Conservation (phyloP, 2,329 filamentous ascomycete species). For the Aspergillus glaucus region DNA sequence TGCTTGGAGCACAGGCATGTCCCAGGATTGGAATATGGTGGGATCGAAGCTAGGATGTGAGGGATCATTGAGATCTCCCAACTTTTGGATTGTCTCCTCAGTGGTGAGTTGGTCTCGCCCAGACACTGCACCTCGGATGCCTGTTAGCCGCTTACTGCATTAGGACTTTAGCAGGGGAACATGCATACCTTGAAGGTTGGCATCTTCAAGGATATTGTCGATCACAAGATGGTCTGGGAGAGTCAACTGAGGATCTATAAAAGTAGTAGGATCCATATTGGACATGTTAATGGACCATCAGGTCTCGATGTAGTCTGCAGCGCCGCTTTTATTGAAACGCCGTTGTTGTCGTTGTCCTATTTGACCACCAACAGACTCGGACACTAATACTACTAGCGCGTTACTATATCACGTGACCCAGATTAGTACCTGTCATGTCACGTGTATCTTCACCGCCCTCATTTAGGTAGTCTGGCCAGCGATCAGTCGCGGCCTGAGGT, state of each 20-base stretch:
- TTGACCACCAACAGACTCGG: too few species aligned
- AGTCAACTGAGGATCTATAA: conserved; percentile 30
- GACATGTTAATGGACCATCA: background rate
- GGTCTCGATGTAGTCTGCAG: background rate
- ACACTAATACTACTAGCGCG: too few species aligned
- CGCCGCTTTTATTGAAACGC: too few species aligned
- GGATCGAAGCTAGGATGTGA: conserved; percentile 45
- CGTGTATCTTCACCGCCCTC: too few species aligned
- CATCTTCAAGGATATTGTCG: conserved; percentile 30
- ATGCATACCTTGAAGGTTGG: conserved; percentile 9
- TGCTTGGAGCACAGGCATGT: conserved; percentile 40
- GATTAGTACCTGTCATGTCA: too few species aligned
- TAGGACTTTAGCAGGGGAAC: conserved; percentile 1
- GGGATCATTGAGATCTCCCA: conserved; percentile 47
- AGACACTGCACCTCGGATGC: conserved; percentile 1
- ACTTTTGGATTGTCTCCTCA: conserved; percentile 33
- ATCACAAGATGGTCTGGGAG: conserved; percentile 35
- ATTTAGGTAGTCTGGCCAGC: too few species aligned
- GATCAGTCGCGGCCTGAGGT: too few species aligned
- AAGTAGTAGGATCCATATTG: conserved; percentile 25
- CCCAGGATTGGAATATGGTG: conserved; percentile 50
- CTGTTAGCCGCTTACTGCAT: conserved; percentile 4
- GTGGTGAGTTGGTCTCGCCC: conserved; percentile 7
- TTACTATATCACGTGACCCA: too few species aligned
- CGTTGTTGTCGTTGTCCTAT: too few species aligned